A percentile compares a stretch with the other conserved stretches of the same genome.
Evolutionary conservation across 2,329 filamentous ascomycete species (phyloP).

Genomic region (Hypoxylon sp.): DNA sequence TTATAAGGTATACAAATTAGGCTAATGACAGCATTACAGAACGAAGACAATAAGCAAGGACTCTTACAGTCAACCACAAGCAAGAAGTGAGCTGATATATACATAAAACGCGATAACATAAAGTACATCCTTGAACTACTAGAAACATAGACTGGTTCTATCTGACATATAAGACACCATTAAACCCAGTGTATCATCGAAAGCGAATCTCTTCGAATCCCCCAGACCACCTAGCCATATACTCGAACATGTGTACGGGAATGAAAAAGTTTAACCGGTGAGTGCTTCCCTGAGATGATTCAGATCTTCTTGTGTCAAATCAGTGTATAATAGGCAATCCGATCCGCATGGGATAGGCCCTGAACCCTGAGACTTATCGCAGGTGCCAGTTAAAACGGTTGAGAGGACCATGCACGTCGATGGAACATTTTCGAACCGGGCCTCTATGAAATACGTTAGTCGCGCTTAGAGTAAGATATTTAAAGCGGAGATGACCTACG

Average conservation of each 20-base stretch:
- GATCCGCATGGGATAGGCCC: conserved; percentile 42
- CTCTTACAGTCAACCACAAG: too few relatives aligned
- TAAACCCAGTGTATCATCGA: too few relatives aligned
- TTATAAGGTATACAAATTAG: neutral
- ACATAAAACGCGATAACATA: too few relatives aligned
- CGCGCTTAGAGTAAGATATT: neutral
- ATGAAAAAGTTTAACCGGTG: neutral
- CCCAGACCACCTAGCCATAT: too few relatives aligned
- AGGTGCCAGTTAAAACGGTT: conserved; percentile 39
- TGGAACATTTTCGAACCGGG: conserved; percentile 35
- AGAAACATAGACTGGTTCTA: too few relatives aligned
- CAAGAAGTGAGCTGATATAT: too few relatives aligned
- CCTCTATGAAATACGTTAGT: conserved; percentile 20
- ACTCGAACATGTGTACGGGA: too few relatives aligned
- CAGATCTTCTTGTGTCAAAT: conserved; percentile 38
- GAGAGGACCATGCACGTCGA: conserved; percentile 48
- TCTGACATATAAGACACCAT: too few relatives aligned
- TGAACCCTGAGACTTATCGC: conserved; percentile 30
- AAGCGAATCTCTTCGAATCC: too few relatives aligned
- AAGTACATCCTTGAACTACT: too few relatives aligned
- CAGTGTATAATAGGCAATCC: conserved; percentile 43
- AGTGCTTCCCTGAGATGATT: neutral
- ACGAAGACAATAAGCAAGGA: too few relatives aligned
- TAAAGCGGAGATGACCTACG: neutral
- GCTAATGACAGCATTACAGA: neutral